Conservation (phyloP, 495 filamentous ascomycete species). For the Penicillium turbatum region DNA sequence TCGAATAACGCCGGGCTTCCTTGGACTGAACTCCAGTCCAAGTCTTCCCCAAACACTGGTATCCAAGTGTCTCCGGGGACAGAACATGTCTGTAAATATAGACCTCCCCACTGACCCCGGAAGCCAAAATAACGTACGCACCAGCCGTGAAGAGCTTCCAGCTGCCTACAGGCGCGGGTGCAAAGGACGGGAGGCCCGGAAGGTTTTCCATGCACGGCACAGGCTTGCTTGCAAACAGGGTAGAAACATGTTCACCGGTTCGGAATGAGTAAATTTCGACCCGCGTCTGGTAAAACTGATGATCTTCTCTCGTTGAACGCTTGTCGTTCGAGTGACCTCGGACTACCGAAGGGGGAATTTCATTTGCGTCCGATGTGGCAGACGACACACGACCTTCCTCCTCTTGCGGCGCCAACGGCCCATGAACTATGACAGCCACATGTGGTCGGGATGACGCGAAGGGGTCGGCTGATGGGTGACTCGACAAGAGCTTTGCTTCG, state of each 20-base stretch:
- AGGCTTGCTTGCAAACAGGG: conserved; percentile 58
- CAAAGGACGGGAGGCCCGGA: conserved; percentile 38
- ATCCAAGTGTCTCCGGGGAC: conserved; percentile 52
- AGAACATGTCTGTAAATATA: conserved; percentile 59
- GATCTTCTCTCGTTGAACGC: conserved; percentile 30
- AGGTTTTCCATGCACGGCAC: conserved; percentile 42
- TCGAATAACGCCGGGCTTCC: conserved; percentile 45
- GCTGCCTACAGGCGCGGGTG: conserved; percentile 64
- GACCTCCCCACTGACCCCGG: conserved; percentile 78
- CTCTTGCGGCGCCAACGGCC: conserved; percentile 50
- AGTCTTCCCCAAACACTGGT: conserved; percentile 74
- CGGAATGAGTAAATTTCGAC: conserved; percentile 80
- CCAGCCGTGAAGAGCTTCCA: conserved; percentile 64
- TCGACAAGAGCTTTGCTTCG: conserved; percentile 72
- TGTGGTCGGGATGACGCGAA: conserved; percentile 52
- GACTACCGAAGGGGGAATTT: conserved; percentile 26
- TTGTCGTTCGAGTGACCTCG: conserved; percentile 26
- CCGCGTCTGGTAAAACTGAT: conserved; percentile 69
- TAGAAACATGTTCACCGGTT: conserved; percentile 61
- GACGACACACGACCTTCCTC: conserved; percentile 36
- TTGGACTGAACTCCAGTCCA: conserved; percentile 75
- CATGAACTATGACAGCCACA: conserved; percentile 72
- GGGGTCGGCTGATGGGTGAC: conserved; percentile 43
- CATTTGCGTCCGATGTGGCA: conserved; percentile 36
- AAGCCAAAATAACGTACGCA: conserved; percentile 65